Evolutionary conservation across 1,284 basidiomycete species (phyloP).

Genomic region (Sporisorium exsertum): DNA sequence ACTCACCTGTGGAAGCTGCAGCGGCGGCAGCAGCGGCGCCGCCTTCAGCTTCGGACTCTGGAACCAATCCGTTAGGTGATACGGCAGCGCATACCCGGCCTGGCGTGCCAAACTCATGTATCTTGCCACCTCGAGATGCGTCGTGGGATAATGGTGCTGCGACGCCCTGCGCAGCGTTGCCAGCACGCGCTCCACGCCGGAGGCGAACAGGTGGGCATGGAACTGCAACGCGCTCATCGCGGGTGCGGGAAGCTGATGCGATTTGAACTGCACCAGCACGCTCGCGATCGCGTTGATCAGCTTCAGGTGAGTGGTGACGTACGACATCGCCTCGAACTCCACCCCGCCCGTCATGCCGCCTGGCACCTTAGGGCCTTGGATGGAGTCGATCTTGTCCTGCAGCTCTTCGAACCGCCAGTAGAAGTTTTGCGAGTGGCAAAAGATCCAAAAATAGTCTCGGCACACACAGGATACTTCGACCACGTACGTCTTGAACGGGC

Average conservation of each 20-base stretch:
- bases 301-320: slow-evolving; percentile 73
- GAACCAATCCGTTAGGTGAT: slow-evolving; percentile 45
- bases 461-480: slow-evolving; percentile 89
- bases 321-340: slow-evolving; percentile 95
- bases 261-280: slow-evolving; percentile 24
- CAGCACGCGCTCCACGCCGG: slow-evolving; percentile 55
- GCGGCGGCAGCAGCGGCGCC: slow-evolving; percentile 29
- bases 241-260: slow-evolving; percentile 24
- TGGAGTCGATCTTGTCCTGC: slow-evolving; percentile 77
- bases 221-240: slow-evolving; percentile 47
- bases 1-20: slow-evolving; percentile 8
- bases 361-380: slow-evolving; percentile 91
- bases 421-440: slow-evolving; percentile 92
- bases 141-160: slow-evolving; percentile 59
- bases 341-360: slow-evolving; percentile 98
- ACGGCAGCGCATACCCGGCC: slow-evolving; percentile 27
- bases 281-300: slow-evolving; percentile 52
- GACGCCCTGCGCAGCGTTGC: slow-evolving; percentile 44
- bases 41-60: slow-evolving; percentile 11
- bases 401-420: slow-evolving; percentile 86
- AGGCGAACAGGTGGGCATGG: slow-evolving; percentile 48
- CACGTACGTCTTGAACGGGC: slow-evolving; percentile 91
- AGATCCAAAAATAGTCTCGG: slow-evolving; percentile 96
- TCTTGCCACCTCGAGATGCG: slow-evolving; percentile 63
- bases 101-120: slow-evolving; percentile 32